Conservation (phyloP, 768 basidiomycete genomes). For the Rhodocollybia butyracea region DNA sequence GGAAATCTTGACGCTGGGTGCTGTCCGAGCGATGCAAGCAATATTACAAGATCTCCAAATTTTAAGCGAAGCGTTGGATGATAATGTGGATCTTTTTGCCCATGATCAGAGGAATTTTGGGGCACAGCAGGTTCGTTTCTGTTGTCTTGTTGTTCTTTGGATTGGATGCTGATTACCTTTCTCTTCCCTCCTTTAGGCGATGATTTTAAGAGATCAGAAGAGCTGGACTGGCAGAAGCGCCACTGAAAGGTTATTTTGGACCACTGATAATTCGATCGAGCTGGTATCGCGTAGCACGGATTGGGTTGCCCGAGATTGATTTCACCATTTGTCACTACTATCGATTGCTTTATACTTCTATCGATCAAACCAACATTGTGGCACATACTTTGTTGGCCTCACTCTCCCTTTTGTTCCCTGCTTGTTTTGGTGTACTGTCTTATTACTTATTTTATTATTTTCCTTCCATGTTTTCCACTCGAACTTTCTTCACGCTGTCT, state of each 20-base stretch:
- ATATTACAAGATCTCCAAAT: slow-evolving; percentile 86
- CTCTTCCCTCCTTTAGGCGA: slow-evolving; percentile 55
- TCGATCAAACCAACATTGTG: neutral
- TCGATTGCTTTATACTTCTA: slow-evolving; percentile 2
- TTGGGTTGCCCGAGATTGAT: slow-evolving; percentile 75
- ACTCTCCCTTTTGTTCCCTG: neutral
- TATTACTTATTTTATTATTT: neutral
- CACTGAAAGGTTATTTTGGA: slow-evolving; percentile 92
- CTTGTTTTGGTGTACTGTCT: neutral
- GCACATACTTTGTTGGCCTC: neutral
- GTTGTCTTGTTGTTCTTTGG: neutral
- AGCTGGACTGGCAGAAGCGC: slow-evolving; percentile 91
- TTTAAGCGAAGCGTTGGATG: slow-evolving; percentile 83
- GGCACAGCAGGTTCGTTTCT: slow-evolving; percentile 80
- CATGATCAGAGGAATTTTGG: slow-evolving; percentile 94
- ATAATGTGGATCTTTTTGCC: slow-evolving; percentile 89
- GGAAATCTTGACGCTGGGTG: slow-evolving; percentile 68
- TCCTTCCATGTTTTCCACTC: neutral
- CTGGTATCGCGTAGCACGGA: slow-evolving; percentile 82
- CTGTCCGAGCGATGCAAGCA: slow-evolving; percentile 79
- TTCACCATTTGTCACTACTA: neutral
- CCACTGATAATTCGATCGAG: slow-evolving; percentile 86
- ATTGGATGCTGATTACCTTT: slow-evolving; percentile 1
- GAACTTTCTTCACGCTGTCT: neutral
- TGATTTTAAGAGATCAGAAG: slow-evolving; percentile 94